A percentile compares a stretch with the other conserved stretches of the same genome.
These are phyloP conservation scores for Cucurbita argyrosperma DNA, from an alignment of 306 rosid species.

Conservation along the genomic window DNA sequence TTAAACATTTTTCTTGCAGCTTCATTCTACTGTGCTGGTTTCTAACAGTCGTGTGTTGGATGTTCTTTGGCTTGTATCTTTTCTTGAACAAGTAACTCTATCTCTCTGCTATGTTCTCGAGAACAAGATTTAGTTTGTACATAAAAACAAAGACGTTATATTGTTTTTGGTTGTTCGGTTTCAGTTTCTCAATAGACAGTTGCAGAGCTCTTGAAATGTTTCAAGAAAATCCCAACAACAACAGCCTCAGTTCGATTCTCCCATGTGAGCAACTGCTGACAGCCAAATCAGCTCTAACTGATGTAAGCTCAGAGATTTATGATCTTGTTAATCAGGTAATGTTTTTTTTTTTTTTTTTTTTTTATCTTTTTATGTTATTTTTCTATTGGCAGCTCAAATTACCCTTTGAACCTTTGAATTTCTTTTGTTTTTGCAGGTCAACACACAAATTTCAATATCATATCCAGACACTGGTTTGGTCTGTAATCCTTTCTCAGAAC, in stretches of 20 bases:
- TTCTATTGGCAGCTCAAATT: no score
- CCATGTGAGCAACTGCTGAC: slow-evolving; percentile 47
- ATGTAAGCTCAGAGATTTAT: slow-evolving; percentile 32
- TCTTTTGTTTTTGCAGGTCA: slow-evolving; percentile 26
- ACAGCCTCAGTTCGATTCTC: slow-evolving; percentile 43
- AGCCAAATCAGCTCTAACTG: slow-evolving; percentile 27
- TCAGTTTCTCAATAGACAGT: slow-evolving; percentile 42
- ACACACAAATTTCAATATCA: slow-evolving; percentile 22
- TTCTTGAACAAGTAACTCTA: slow-evolving; percentile 37
- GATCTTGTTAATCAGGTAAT: slow-evolving; percentile 40
- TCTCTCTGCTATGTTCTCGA: neutral
- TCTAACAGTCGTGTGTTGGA: slow-evolving; percentile 44
- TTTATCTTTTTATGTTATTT: no score
- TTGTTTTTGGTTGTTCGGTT: neutral
- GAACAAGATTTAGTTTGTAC: no score
- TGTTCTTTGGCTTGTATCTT: slow-evolving; percentile 52
- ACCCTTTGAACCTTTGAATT: neutral
- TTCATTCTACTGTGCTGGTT: slow-evolving; percentile 46
- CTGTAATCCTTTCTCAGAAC: slow-evolving; percentile 66
- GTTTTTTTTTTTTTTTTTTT: neutral
- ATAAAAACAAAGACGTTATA: neutral
- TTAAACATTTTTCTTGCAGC: slow-evolving; percentile 15
- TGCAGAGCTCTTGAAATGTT: slow-evolving; percentile 50
- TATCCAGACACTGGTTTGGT: slow-evolving; percentile 14
- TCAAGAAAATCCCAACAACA: slow-evolving; percentile 44